Evolutionary conservation across 176 grass and related monocot species (phyloP), one percentile per base, ranked within the genome.

Genomic region (Eragrostis curvula): DNA sequence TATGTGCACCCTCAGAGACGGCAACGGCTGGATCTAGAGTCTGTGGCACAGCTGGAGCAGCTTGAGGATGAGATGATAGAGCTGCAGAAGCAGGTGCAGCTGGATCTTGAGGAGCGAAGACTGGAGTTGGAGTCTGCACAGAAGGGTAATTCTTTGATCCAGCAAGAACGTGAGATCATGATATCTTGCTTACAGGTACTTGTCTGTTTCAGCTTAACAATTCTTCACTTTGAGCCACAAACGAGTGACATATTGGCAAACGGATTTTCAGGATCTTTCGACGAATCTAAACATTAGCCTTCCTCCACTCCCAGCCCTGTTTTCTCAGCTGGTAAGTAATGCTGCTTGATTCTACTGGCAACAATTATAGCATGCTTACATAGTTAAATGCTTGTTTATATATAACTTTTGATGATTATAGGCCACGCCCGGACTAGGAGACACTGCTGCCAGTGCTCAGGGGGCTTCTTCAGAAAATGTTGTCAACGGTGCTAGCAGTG

Each of bases 291-390:
- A 77, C 15, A 46, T 77, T 47, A 45, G 28, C 17, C 40, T 77
- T 60, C 74, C 74, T 27, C 41, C 41, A 0, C 45, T 77, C 61
- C 56, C 56, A 77, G n/a, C 3, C 40, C 28, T 61, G n/a, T 36
- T 48, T 36, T 73, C 70, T 14, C 70, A 52, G 52, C 14, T 51
- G 25, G 70, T 52, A 52, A 53, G 70, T 73, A 53, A 20, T 36
- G 27, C 27, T 51, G 27, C 15, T 27, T 45, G 40, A 12, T 44
- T 44, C 41, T 69, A 24, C 24, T 39, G 47, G 43, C 40, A 70
- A 11, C 18, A 73, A 30, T 51, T 36, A 7, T 53, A 2, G 3
- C 28, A 69, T 13, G 3, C 51, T 47, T 73, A 51, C 47, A 52
- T n/a, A n/a, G n/a, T n/a, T n/a, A n/a, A n/a, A n/a, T 32, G 48